Evolutionary conservation across 176 grass and related monocot species (phyloP).

Genomic region (Eleusine indica): DNA sequence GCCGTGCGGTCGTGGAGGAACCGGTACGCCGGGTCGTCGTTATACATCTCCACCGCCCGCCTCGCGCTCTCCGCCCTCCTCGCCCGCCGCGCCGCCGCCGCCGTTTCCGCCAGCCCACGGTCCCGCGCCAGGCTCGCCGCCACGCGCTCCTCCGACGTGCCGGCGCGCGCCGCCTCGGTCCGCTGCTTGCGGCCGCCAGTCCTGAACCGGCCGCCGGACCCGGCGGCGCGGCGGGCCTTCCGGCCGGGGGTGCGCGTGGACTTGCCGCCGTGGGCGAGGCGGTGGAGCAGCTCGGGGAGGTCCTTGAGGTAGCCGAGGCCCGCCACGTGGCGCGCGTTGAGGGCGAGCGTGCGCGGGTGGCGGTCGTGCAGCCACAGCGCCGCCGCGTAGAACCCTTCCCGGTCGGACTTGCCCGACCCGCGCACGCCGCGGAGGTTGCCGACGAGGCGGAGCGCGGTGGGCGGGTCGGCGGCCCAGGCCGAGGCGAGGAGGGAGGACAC

Average conservation of each 20-base stretch:
- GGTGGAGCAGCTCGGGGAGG: conserved; percentile 87
- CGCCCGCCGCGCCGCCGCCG: conserved; percentile 30
- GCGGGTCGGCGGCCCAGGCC: conserved; percentile 54
- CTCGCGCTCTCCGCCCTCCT: conserved; percentile 46
- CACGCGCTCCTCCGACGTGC: conserved; percentile 45
- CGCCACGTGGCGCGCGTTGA: conserved; percentile 57
- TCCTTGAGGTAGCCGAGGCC: conserved; percentile 91
- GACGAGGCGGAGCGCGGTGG: conserved; percentile 60
- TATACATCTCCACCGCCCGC: conserved; percentile 58
- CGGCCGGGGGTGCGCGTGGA: conserved; percentile 55
- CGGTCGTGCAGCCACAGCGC: conserved; percentile 72
- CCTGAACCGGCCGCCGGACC: conserved; percentile 13
- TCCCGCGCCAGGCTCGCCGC: conserved; percentile 47
- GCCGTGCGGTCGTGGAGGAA: conserved; percentile 74
- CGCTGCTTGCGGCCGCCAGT: no score
- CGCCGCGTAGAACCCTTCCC: conserved; percentile 78
- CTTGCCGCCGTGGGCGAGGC: conserved; percentile 53
- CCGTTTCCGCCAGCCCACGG: conserved; percentile 1
- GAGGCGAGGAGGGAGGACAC: conserved; percentile 46
- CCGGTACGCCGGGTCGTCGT: conserved; percentile 52
- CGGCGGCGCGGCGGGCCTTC: conserved; percentile 40
- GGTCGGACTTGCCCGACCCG: conserved; percentile 77
- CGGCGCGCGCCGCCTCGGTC: background rate
- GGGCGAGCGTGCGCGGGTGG: conserved; percentile 72
- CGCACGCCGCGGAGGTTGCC: conserved; percentile 80